phyloP scores from a whole-genome alignment of 306 rosid species.

The Argentina anserina region DNA sequence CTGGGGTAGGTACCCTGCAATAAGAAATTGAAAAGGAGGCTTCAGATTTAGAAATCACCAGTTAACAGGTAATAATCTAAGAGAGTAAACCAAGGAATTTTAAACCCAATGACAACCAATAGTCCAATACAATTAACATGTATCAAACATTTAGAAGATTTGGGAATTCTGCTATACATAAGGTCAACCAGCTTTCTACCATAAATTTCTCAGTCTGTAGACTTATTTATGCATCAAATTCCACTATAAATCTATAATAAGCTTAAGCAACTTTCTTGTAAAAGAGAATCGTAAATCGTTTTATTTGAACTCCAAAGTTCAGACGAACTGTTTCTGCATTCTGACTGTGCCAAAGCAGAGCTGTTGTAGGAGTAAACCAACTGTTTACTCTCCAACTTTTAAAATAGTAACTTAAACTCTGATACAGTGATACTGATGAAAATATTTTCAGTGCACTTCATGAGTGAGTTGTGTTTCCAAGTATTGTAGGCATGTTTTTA shows the following conservation, averaged over 20 bases:
- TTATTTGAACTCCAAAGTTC: neutral
- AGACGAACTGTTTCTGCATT: neutral
- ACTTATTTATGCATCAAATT: neutral
- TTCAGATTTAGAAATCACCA: neutral
- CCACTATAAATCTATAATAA: neutral
- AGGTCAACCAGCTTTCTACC: neutral
- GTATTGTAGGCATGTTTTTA: neutral
- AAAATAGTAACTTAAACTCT: neutral
- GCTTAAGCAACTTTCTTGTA: neutral
- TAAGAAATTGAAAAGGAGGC: neutral
- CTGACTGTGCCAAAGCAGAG: neutral
- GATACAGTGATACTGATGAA: too few species aligned
- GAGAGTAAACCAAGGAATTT: neutral
- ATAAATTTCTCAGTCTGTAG: neutral
- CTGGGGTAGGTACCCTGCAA: conserved; percentile 89
- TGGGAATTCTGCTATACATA: neutral
- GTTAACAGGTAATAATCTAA: neutral
- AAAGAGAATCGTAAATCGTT: neutral
- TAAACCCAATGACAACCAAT: neutral
- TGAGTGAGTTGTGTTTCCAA: neutral
- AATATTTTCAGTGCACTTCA: neutral
- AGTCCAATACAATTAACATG: too few species aligned
- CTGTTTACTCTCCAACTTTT: neutral
- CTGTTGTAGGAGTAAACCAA: neutral
- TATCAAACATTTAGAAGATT: neutral